phyloP scores from a whole-genome alignment of 306 rosid species.

The Rubus parviflorus region DNA sequence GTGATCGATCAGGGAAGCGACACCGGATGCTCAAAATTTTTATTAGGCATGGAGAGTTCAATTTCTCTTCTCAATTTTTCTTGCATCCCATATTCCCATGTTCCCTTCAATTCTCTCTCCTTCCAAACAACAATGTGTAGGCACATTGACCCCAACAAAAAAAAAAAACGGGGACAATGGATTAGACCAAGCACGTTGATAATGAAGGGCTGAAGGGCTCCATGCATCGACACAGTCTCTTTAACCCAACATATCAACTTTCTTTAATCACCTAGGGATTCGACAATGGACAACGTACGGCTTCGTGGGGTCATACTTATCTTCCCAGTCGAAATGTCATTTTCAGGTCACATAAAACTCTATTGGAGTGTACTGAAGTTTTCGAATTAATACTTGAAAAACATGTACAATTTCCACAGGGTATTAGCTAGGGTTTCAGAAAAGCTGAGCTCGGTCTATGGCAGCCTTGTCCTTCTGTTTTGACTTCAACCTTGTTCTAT shows the following conservation, averaged over 20 bases:
- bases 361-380: too few species aligned
- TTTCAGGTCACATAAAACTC: not conserved
- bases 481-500: not conserved
- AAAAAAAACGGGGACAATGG: too few species aligned
- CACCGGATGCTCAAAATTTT: too few species aligned
- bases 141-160: too few species aligned
- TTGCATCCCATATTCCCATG: too few species aligned
- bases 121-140: not conserved
- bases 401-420: not conserved
- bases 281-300: conserved; percentile 2
- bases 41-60: too few species aligned
- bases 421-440: not conserved
- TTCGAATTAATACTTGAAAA: not conserved
- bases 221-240: not conserved
- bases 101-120: too few species aligned
- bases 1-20: too few species aligned
- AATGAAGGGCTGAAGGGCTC: not conserved
- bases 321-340: not conserved
- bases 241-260: conserved; percentile 10
- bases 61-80: too few species aligned
- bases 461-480: not conserved
- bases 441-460: not conserved
- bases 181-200: too few species aligned
- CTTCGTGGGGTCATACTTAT: not conserved
- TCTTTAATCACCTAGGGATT: conserved; percentile 10